Percentiles rank a stretch among this genome's conserved stretches.
phyloP scores from a whole-genome alignment of 306 rosid species.

The Ochetophila trinervis region DNA sequence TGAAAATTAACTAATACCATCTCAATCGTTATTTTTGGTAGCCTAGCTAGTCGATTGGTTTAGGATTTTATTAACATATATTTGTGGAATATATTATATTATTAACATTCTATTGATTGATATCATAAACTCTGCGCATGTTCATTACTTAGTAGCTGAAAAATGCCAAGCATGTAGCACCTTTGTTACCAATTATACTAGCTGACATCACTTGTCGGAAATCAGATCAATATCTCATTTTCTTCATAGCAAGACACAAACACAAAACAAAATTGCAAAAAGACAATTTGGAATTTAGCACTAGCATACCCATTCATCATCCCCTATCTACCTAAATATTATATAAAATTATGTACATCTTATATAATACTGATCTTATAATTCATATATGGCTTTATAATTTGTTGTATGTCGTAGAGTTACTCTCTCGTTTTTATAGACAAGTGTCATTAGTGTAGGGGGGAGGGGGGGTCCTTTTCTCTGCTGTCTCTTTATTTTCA shows the following conservation, averaged over 20 bases:
- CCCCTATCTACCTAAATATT: too few species aligned
- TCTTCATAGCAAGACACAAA: conserved; percentile 28
- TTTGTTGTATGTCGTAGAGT: conserved; percentile 27
- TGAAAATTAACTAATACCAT: too few species aligned
- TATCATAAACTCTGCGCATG: too few species aligned
- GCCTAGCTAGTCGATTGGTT: too few species aligned
- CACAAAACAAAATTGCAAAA: conserved; percentile 35
- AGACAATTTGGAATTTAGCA: conserved; percentile 46
- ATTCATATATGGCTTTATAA: conserved; percentile 27
- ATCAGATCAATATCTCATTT: conserved; percentile 30
- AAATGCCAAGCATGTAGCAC: conserved; percentile 46
- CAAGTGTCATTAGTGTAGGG: conserved; percentile 22
- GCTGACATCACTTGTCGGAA: conserved; percentile 30
- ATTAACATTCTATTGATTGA: too few species aligned
- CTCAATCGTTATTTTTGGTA: too few species aligned
- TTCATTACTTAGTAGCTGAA: conserved; percentile 37
- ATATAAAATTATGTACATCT: too few species aligned
- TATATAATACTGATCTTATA: conserved; percentile 44
- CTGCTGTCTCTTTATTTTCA: conserved; percentile 23
- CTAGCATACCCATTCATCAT: conserved; percentile 20
- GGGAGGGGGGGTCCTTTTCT: conserved; percentile 28
- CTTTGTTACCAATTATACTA: conserved; percentile 5
- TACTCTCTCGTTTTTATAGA: conserved; percentile 13
- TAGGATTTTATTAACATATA: too few species aligned
- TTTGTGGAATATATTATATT: too few species aligned